Base-by-base conservation (phyloP, 2,329 filamentous ascomycete genomes). In the Coniochaeta sp. region DNA sequence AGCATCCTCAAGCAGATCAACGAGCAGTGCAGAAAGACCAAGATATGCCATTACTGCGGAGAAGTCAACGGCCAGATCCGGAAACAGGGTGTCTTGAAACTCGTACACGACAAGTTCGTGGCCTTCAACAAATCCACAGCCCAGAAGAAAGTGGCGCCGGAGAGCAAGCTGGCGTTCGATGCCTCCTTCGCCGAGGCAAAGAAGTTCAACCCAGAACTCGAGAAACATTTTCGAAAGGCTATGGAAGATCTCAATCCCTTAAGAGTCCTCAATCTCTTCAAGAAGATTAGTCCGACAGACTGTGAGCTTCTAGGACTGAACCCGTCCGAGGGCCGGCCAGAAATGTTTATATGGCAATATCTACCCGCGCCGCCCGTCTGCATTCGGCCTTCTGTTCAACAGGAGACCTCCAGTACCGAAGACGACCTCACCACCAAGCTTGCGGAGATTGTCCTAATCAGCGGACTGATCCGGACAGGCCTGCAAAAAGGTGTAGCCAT, bases 271-370 rank as follows among this genome's bases (percentile, higher is more conserved):
- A 96, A 96, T 67, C 82, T 99, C 34, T 96, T 99, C 78, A 93
- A 92, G 73, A 87, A 89, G 69, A 91, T 99, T 60, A 88, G 86
- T 14, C 84, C 89, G 2, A 84, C 85, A 8, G 95, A 99, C 72
- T 96, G 93, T 71, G 93, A 98, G 73, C 81, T 99, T 24, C 80
- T 99, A 1, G 93, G 93, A 5, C 84, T 99, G 67, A 88, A 97
- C 68, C 90, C 93, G 1, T 81, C 85, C 16, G 92, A 96, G 67
- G 91, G 91, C 12, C 84, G 93, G 19, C 95, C 95, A 0, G 95
- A 99, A 72, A 96, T 96, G 87, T 96, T 98, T 72, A 86, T 99
- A 52, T 99, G 95, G 95, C 93, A 96, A 70, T 96, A 92, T 69
- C 82, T 99, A 38, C 95, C 95, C 1, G 93, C 93, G 0, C 93